Conservation (phyloP, 768 basidiomycete species). For the Tephrocybe sp. region DNA sequence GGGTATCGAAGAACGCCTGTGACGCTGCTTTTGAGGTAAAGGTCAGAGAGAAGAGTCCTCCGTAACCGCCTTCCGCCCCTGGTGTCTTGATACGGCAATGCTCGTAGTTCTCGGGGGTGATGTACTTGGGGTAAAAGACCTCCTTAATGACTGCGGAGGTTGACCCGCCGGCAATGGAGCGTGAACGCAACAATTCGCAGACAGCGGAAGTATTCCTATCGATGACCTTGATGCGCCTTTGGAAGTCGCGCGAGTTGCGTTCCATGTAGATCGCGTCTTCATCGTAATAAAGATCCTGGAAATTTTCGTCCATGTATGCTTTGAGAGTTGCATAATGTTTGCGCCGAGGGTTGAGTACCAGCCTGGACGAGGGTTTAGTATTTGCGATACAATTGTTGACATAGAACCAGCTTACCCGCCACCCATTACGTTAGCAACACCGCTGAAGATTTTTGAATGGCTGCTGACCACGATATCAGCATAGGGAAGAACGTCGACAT, state of each 20-base stretch:
- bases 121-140: conserved; percentile 89
- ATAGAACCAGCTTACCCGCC: conserved; percentile 64
- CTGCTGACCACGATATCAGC: conserved; percentile 91
- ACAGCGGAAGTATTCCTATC: conserved; percentile 81
- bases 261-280: conserved; percentile 97
- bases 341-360: conserved; percentile 81
- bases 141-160: conserved; percentile 60
- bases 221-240: conserved; percentile 67
- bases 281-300: conserved; percentile 84
- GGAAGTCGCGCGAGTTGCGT: conserved; percentile 94
- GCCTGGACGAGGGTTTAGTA: conserved; percentile 39
- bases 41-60: conserved; percentile 84
- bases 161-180: conserved; percentile 42
- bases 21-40: conserved; percentile 72
- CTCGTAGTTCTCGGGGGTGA: conserved; percentile 68
- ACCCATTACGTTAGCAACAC: conserved; percentile 95
- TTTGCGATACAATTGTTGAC: not conserved
- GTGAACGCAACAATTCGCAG: conserved; percentile 72
- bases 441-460: conserved; percentile 93
- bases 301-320: conserved; percentile 49
- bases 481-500: conserved; percentile 83
- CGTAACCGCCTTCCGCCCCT: conserved; percentile 56
- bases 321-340: conserved; percentile 70
- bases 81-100: conserved; percentile 53
- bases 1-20: conserved; percentile 77